A percentile compares a stretch with the other conserved stretches of the same genome.
These are phyloP conservation scores for Termitomyces sp. DNA, from an alignment of 768 basidiomycete species.

Conservation along the genomic window DNA sequence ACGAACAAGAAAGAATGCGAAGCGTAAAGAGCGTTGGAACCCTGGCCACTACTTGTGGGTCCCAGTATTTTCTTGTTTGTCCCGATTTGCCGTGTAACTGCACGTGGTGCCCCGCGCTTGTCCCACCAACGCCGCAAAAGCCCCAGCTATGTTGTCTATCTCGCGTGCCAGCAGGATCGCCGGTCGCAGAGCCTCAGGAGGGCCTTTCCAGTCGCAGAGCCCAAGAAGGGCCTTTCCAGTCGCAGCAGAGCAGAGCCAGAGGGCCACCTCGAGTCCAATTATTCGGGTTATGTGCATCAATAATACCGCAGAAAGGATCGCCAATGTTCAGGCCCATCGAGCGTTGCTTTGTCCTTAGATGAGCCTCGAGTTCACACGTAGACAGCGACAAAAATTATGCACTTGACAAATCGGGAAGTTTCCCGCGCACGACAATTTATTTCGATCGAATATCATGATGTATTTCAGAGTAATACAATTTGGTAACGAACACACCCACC, in stretches of 20 bases:
- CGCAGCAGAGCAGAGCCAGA: background rate
- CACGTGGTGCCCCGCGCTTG: background rate
- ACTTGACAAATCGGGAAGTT: background rate
- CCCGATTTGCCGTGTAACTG: slow-evolving; percentile 13
- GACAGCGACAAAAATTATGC: background rate
- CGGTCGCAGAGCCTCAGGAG: background rate
- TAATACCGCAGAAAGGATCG: background rate
- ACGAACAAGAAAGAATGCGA: background rate
- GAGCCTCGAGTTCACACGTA: background rate
- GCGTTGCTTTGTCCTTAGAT: slow-evolving; percentile 1
- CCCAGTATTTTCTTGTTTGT: slow-evolving; percentile 28
- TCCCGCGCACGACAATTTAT: background rate
- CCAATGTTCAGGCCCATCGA: background rate
- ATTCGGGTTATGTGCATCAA: background rate
- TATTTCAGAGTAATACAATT: slow-evolving; percentile 18
- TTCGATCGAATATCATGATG: slow-evolving; percentile 6
- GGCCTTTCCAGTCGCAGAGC: background rate
- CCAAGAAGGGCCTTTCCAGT: no score
- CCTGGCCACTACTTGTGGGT: slow-evolving; percentile 23
- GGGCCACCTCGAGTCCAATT: background rate
- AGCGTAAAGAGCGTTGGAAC: background rate
- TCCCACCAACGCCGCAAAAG: background rate
- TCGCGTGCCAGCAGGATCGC: background rate
- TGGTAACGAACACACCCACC: slow-evolving; percentile 23
- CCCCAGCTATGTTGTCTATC: background rate